Base-by-base conservation (phyloP, 1,284 basidiomycete species). In the Ganoderma sp. region DNA sequence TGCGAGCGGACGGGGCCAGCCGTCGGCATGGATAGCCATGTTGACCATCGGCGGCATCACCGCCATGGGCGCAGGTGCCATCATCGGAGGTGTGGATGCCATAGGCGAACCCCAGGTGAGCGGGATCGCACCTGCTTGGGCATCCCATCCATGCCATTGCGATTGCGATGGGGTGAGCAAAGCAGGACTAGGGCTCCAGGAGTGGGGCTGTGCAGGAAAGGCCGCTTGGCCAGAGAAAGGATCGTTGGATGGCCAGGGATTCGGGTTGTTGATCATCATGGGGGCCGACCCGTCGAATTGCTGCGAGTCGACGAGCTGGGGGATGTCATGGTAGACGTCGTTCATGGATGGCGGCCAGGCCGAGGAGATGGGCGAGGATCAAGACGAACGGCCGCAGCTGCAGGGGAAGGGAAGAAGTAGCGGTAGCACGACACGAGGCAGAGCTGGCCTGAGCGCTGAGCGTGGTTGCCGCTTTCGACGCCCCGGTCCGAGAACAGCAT, bases 251-350 rank as follows among this genome's bases (percentile, higher is more conserved):
- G 43, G 43, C 57, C 45, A 67, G 3, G 66, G 28, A 39, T 57
- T 62, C 17, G 50, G 4, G 60, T 50, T 43, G 56, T 58, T 57
- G 25, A 39, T 43, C 65, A 41, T 67, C 66, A 58, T 65, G 43
- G 68, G 66, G 17, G 61, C 22, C 14, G 56, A 8, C 61, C 52
- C 63, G 15, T 65, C 66, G 43, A 45, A 60, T 7, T 58, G 65
- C 10, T 63, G 34, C 9, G 67, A 34, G 19, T 70, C 69, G 61
- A 70, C 64, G 64, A 72, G 71, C 12, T 19, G 22, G 8, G 71
- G 71, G 64, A 72, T 70, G 50, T 67, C 71, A 45, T 42, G 7
- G 66, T 67, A 70, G n/a, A 22, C 9, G 52, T 67, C 65, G 67
- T 52, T 67, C 69, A 70, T 69, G 57, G 61, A 15, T 60, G 58